Percentiles rank a stretch among this genome's conserved stretches.
These are phyloP conservation scores for Pleurostoma richardsiae DNA, from an alignment of 2,329 filamentous ascomycete species.

Conservation along the genomic window DNA sequence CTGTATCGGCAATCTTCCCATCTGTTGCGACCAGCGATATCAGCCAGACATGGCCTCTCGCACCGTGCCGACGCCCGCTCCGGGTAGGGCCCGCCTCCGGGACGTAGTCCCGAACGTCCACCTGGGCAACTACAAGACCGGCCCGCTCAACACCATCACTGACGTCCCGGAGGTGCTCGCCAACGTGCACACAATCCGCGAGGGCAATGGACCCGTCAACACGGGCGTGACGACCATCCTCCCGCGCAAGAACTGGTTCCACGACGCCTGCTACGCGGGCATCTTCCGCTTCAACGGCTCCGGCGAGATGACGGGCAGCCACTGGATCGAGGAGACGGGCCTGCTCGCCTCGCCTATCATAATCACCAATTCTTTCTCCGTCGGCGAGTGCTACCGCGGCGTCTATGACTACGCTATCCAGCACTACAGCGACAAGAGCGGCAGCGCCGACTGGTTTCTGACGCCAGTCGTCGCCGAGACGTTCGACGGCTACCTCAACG, in stretches of 20 bases:
- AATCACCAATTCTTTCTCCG: conserved; percentile 52
- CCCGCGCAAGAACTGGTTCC: conserved; percentile 37
- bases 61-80: conserved; percentile 1
- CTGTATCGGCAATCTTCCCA: no score
- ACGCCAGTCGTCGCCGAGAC: conserved; percentile 58
- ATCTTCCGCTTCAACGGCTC: conserved; percentile 60
- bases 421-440: conserved; percentile 33
- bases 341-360: conserved; percentile 54
- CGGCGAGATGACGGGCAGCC: conserved; percentile 56
- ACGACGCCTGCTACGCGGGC: conserved; percentile 39
- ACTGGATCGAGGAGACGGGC: conserved; percentile 59
- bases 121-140: conserved; percentile 36
- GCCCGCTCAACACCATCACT: conserved; percentile 43
- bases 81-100: conserved; percentile 27
- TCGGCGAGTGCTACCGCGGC: conserved; percentile 55
- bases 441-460: conserved; percentile 45
- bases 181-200: conserved; percentile 36
- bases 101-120: conserved; percentile 36
- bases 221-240: conserved; percentile 46
- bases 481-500: conserved; percentile 57
- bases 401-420: conserved; percentile 50
- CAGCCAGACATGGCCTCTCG: conserved; percentile 1
- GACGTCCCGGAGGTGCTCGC: conserved; percentile 44
- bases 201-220: conserved; percentile 23
- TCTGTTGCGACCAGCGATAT: no score